Evolutionary conservation across 2,329 filamentous ascomycete genomes (phyloP), one percentile per base, ranked within the genome.

Genomic region (Penicillium crustosum): DNA sequence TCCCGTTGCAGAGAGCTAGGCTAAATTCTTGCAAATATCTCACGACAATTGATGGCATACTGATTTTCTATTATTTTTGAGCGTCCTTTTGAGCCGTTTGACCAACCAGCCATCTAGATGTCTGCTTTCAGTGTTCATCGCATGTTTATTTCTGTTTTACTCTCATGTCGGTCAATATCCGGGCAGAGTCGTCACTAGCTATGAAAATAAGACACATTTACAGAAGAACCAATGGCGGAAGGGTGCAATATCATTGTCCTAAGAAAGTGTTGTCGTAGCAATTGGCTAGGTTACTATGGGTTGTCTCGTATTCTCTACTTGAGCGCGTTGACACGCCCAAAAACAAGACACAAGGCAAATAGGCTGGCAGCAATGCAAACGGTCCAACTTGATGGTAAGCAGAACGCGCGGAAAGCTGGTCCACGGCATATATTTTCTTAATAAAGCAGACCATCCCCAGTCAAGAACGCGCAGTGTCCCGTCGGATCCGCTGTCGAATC

Each of bases 251-350:
- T 57, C 21, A 52, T 53, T 53, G 35, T 48, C 27, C 13, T 48
- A 44, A 43, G 23, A 51, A 48, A 42, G 9, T 48, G 27, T 44
- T 29, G 17, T 56, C 41, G 49, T 53, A 57, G 55, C 55, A 53
- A 53, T 47, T 41, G 55, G 35, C 31, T 38, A 35, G 17, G 42
- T 41, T 23, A 48, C 35, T 50, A 31, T 48, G 31, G 21, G 23
- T 38, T 36, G 23, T 38, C 51, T 56, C 31, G 17, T 31, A 57
- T 36, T 48, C 35, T 57, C 29, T 5, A 6, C 23, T 39, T 47
- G 42, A 43, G 49, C 35, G 19, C 52, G 53, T 29, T 21, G 54
- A 33, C 29, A 31, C 15, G 36, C 29, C 27, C 42, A 33, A 31
- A 53, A 36, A 15, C 55, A 25, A 47, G 27, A 48, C 19, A 27